Conservation (phyloP, 2,329 filamentous ascomycete species). For the Bipolaris cookei region DNA sequence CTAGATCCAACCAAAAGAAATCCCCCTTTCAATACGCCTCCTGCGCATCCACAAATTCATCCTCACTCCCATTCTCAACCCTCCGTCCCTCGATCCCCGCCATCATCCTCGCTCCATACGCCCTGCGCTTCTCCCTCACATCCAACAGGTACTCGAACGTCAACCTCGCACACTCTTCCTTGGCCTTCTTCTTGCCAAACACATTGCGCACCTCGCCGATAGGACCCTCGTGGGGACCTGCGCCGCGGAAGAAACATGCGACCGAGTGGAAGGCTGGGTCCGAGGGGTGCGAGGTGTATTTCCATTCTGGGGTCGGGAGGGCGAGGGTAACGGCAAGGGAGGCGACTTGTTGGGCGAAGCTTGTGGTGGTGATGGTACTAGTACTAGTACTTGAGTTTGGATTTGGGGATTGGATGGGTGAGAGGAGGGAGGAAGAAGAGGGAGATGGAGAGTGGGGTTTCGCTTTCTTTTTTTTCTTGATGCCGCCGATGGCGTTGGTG, state of each 20-base stretch:
- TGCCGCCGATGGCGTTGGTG: constrained; percentile 30
- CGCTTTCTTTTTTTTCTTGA: constrained; percentile 39
- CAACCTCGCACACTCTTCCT: constrained; percentile 55
- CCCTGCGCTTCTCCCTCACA: constrained; percentile 37
- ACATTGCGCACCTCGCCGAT: constrained; percentile 54
- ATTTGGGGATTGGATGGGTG: background rate
- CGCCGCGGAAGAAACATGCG: constrained; percentile 43
- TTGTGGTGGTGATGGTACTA: background rate
- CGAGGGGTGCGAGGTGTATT: constrained; percentile 7
- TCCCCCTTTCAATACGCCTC: background rate
- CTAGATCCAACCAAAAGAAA: background rate
- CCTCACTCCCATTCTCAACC: background rate
- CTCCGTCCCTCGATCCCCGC: constrained; percentile 4
- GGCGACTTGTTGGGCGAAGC: constrained; percentile 26
- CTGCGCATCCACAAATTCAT: background rate
- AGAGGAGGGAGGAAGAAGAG: background rate
- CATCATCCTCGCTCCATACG: constrained; percentile 25
- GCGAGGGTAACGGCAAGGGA: constrained; percentile 27
- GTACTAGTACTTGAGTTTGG: background rate
- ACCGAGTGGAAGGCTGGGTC: constrained; percentile 45
- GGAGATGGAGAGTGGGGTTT: background rate
- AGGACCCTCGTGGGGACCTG: constrained; percentile 30
- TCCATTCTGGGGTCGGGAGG: constrained; percentile 34
- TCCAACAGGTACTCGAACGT: constrained; percentile 50
- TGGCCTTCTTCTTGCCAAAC: constrained; percentile 58